Evolutionary conservation across 768 basidiomycete genomes (phyloP).

Genomic region (Trametes cingulata): DNA sequence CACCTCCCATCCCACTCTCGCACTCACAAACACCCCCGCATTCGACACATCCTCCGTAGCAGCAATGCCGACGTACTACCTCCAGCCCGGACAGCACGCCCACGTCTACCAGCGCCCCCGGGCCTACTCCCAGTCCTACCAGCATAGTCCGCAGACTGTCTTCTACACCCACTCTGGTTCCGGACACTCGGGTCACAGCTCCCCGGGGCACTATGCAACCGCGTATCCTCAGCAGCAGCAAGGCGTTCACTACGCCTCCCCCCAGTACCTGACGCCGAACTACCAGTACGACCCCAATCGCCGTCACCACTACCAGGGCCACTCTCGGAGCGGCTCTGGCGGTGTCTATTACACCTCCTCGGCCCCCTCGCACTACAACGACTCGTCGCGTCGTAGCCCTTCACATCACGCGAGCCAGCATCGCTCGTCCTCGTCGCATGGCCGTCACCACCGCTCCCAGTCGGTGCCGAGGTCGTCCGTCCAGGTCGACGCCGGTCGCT

Average conservation of each 20-base stretch:
- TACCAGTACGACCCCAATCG: slow-evolving; percentile 18
- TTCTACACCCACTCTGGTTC: slow-evolving; percentile 23
- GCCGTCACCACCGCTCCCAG: slow-evolving; percentile 21
- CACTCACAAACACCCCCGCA: background rate
- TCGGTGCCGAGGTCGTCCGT: slow-evolving; percentile 9
- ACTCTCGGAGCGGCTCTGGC: slow-evolving; percentile 23
- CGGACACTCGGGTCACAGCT: slow-evolving; percentile 9
- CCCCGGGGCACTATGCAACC: slow-evolving; percentile 9
- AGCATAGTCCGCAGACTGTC: slow-evolving; percentile 25
- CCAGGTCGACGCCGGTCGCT: slow-evolving; percentile 6
- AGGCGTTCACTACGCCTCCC: slow-evolving; percentile 20
- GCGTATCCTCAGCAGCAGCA: slow-evolving; percentile 12
- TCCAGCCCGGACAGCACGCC: slow-evolving; percentile 24
- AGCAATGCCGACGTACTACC: slow-evolving; percentile 31
- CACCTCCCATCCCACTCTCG: background rate
- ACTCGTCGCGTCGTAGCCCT: slow-evolving; percentile 13
- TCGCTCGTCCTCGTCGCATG: slow-evolving; percentile 24
- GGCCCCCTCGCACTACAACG: slow-evolving; percentile 10
- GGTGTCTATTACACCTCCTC: slow-evolving; percentile 17
- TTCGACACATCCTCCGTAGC: background rate
- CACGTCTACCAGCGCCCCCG: slow-evolving; percentile 25
- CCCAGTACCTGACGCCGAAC: slow-evolving; percentile 16
- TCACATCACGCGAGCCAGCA: slow-evolving; percentile 14
- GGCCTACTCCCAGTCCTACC: slow-evolving; percentile 25
- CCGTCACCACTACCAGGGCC: slow-evolving; percentile 22